Evolutionary conservation across 495 filamentous ascomycete species (phyloP).

Genomic region (Lasiosphaeria miniovina): DNA sequence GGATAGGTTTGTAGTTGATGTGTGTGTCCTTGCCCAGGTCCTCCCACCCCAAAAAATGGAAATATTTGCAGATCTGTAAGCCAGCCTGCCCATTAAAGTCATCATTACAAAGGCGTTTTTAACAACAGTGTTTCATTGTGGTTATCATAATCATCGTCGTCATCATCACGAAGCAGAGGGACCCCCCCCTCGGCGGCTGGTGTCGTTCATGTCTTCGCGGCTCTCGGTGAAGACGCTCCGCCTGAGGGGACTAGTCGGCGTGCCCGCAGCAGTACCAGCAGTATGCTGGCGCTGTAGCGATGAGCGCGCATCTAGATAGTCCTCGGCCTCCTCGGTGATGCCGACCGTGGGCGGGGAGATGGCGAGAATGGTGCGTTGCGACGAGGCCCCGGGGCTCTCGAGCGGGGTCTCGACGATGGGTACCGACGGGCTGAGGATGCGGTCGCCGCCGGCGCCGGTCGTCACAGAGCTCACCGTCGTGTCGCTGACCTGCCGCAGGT

Average conservation of each 20-base stretch:
- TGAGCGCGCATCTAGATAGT: slow-evolving; percentile 27
- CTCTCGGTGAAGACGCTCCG: slow-evolving; percentile 40
- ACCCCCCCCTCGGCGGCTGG: neutral
- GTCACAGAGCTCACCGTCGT: slow-evolving; percentile 39
- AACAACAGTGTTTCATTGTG: no score
- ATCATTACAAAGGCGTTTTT: no score
- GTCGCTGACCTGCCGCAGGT: slow-evolving; percentile 47
- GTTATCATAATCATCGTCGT: no score
- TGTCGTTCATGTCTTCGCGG: slow-evolving; percentile 30
- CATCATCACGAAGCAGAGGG: no score
- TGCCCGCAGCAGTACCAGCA: neutral
- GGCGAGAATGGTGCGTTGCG: neutral
- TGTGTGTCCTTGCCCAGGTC: no score
- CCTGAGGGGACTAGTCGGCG: slow-evolving; percentile 24
- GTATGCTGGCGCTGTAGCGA: neutral
- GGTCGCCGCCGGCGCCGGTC: slow-evolving; percentile 7
- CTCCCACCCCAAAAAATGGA: no score
- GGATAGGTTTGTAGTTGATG: no score
- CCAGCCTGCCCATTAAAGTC: no score
- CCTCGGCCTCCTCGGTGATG: slow-evolving; percentile 9
- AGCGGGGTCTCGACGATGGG: neutral
- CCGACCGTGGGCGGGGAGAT: slow-evolving; percentile 20
- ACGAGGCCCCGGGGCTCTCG: neutral
- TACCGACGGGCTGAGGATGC: neutral
- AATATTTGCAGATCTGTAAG: no score